These are phyloP conservation scores for Hordeum pubiflorum DNA, from an alignment of 202 grass and related monocot species.

Conservation along the genomic window DNA sequence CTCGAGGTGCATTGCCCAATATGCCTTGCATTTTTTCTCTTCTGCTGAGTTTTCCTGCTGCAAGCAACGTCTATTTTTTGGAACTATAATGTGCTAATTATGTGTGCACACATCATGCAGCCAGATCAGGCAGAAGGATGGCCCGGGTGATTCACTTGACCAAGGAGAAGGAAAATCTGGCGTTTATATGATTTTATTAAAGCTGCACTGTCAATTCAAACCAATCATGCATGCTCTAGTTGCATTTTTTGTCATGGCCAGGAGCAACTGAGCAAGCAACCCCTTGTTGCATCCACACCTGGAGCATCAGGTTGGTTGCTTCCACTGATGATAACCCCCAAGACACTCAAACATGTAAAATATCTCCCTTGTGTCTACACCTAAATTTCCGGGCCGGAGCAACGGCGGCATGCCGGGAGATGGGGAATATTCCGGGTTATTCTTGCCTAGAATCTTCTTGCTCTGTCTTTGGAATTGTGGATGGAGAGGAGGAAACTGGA, in stretches of 20 bases:
- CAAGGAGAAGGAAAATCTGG: neutral
- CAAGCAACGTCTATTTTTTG: conserved; percentile 29
- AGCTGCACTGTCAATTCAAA: neutral
- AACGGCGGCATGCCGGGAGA: neutral
- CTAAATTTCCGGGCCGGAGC: neutral
- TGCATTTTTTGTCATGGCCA: neutral
- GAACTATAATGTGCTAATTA: neutral
- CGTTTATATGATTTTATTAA: neutral
- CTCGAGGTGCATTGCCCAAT: neutral
- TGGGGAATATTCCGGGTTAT: conserved; percentile 30
- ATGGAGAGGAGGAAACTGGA: conserved; percentile 16
- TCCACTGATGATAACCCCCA: neutral
- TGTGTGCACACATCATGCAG: neutral
- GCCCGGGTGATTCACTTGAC: conserved; percentile 15
- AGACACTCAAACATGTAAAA: neutral
- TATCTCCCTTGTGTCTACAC: neutral
- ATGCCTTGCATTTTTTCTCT: neutral
- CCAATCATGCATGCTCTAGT: neutral
- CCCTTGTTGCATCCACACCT: neutral
- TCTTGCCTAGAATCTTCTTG: conserved; percentile 5
- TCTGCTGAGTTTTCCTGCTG: neutral
- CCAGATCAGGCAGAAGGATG: conserved; percentile 13
- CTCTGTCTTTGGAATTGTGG: neutral
- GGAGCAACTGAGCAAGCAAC: neutral
- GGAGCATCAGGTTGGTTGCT: neutral